Evolutionary conservation across 108 stramenopile species (phyloP), one percentile per base, ranked within the genome.

Genomic region (Parietichytrium sp.): DNA sequence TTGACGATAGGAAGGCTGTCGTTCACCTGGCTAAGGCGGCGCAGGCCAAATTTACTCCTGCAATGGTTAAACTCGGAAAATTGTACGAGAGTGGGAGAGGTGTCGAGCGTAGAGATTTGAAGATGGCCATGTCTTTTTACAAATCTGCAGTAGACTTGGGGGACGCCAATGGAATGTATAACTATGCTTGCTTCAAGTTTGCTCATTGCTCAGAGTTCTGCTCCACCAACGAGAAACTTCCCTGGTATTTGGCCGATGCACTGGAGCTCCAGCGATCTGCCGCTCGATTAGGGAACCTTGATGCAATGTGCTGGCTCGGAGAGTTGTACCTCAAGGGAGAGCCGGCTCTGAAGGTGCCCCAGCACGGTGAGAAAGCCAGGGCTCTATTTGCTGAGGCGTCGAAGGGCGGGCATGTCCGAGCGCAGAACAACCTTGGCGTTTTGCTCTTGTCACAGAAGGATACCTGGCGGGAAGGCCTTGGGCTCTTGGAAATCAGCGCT

Each of bases 381-480:
- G 61, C 61, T 47, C 42, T 72, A 6, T 72, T 72, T 25, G 61
- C 61, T 6, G 10, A 33, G 33, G 61, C 61, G 13, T 33, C 61
- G 13, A 20, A n/a, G 6, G 45, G 45, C 13, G 61, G 45, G 61
- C 36, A 72, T 20, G 10, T 42, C 20, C 61, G 61, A 6, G 61
- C 61, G 3, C 61, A 72, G 42, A 72, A 72, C 20, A 72, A 72
- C 61, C 42, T 72, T 10, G 61, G 38, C 38, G 61, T 72, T 13
- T 20, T 72, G 0, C 61, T 72, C 3, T 45, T 72, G 61, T 33
- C 36, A 7, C 6, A 31, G 6, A 42, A 72, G 3, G 1, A 33
- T 6, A 0, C 10, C 10, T 72, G 38, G 36, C 38, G 13, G 0
- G 61, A 72, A 42, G 61, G 38, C 6, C 20, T 23, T 23, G 6